phyloP scores from a whole-genome alignment of 1,284 basidiomycete genomes.

The Malassezia nana region DNA sequence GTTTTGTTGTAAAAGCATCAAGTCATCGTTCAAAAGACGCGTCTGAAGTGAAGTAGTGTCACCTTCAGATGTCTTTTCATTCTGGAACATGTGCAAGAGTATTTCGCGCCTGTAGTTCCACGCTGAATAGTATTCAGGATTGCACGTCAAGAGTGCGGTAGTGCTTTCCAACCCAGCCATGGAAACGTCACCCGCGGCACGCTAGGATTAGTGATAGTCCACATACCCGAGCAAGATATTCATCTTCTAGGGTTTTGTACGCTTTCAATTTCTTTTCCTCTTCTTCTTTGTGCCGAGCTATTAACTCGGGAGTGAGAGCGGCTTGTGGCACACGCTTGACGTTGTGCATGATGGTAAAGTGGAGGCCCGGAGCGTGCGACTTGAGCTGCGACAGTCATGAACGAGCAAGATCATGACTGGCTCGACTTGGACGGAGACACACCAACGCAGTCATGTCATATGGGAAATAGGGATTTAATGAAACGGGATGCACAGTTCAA shows the following conservation, averaged over 20 bases:
- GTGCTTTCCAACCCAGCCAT: constrained; percentile 26
- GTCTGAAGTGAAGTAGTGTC: background rate
- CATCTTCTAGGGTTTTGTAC: constrained; percentile 10
- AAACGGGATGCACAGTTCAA: constrained; percentile 17
- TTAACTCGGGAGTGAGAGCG: background rate
- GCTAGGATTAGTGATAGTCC: background rate
- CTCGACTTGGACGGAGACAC: constrained; percentile 13
- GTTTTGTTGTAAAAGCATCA: constrained; percentile 38
- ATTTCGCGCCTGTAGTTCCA: constrained; percentile 43
- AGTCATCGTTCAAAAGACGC: constrained; percentile 28
- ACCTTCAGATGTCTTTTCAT: background rate
- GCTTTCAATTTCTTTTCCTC: constrained; percentile 3
- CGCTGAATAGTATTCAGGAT: constrained; percentile 44
- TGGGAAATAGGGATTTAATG: constrained; percentile 19
- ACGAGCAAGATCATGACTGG: constrained; percentile 12
- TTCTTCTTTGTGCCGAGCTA: background rate
- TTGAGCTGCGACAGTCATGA: background rate
- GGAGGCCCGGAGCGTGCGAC: background rate
- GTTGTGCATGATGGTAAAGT: constrained; percentile 14
- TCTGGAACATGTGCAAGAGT: constrained; percentile 24
- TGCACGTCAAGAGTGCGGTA: constrained; percentile 32
- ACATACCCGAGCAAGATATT: constrained; percentile 9
- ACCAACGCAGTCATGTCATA: background rate
- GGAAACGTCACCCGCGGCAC: background rate
- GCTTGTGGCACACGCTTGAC: constrained; percentile 3